Evolutionary conservation across 495 filamentous ascomycete genomes (phyloP).

Genomic region (Aspergillus hancockii): DNA sequence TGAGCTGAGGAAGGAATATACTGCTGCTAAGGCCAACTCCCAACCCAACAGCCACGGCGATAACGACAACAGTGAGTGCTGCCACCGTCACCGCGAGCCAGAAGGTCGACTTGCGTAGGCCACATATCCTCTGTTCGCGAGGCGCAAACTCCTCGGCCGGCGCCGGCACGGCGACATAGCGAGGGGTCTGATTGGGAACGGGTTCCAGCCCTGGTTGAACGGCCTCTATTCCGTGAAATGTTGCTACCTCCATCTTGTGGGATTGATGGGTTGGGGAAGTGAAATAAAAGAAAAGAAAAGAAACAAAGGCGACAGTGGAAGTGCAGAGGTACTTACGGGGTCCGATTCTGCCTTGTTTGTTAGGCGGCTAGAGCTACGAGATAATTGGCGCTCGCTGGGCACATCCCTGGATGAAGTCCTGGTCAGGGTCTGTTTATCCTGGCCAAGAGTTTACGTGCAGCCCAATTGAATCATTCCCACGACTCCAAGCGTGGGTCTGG

Average conservation of each 20-base stretch:
- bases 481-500: too few relatives aligned
- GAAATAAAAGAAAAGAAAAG: too few relatives aligned
- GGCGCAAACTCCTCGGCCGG: background rate
- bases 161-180: background rate
- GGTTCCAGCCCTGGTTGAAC: background rate
- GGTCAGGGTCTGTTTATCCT: too few relatives aligned
- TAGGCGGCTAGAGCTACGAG: too few relatives aligned
- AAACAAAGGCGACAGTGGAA: too few relatives aligned
- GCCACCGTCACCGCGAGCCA: background rate
- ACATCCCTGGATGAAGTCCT: too few relatives aligned
- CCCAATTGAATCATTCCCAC: too few relatives aligned
- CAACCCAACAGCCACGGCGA: constrained; percentile 12
- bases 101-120: constrained; percentile 2
- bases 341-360: too few relatives aligned
- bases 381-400: too few relatives aligned
- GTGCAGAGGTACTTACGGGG: too few relatives aligned
- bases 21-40: constrained; percentile 12
- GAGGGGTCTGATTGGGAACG: background rate
- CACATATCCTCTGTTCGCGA: background rate
- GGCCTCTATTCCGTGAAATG: background rate
- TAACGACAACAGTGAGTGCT: background rate
- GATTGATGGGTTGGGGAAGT: background rate
- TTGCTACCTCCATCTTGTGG: background rate
- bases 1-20: background rate
- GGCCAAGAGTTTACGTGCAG: too few relatives aligned